Evolutionary conservation across 306 rosid genomes (phyloP).

Genomic region (Hippophae gyantsensis): DNA sequence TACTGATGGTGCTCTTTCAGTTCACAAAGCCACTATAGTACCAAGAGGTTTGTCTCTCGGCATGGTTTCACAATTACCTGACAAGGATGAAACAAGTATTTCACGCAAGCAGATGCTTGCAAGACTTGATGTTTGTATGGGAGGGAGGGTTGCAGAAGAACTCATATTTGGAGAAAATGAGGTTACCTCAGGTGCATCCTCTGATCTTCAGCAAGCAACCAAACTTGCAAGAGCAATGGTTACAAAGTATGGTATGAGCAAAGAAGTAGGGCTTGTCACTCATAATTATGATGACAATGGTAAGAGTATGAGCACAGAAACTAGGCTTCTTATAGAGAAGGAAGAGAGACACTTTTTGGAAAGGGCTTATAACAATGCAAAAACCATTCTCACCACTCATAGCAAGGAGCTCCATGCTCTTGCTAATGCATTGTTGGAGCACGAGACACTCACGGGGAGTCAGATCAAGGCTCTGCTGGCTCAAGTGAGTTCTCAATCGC

Average conservation of each 20-base stretch:
- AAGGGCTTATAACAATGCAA: constrained; percentile 75
- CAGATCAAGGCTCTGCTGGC: constrained; percentile 61
- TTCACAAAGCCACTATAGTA: constrained; percentile 89
- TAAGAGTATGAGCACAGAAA: constrained; percentile 88
- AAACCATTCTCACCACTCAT: constrained; percentile 64
- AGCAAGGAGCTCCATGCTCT: constrained; percentile 73
- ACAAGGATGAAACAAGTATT: constrained; percentile 54
- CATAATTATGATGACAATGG: constrained; percentile 73
- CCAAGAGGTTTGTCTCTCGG: constrained; percentile 90
- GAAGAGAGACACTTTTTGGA: constrained; percentile 65
- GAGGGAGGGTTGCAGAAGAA: constrained; percentile 91
- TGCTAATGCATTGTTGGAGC: constrained; percentile 70
- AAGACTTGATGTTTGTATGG: constrained; percentile 74
- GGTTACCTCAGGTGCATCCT: constrained; percentile 71
- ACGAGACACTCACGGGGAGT: constrained; percentile 67
- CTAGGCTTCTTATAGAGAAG: constrained; percentile 79
- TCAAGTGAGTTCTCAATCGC: constrained; percentile 38
- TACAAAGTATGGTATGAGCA: constrained; percentile 81
- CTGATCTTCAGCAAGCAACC: constrained; percentile 69
- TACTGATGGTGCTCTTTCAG: constrained; percentile 75
- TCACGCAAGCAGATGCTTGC: constrained; percentile 87
- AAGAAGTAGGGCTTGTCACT: constrained; percentile 63
- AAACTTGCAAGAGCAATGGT: constrained; percentile 74
- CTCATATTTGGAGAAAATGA: constrained; percentile 80
- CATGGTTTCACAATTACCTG: constrained; percentile 79